Percentiles rank a stretch among this genome's conserved stretches.
Conservation (phyloP, 108 stramenopile species). For the Skeletonema marinoi region DNA sequence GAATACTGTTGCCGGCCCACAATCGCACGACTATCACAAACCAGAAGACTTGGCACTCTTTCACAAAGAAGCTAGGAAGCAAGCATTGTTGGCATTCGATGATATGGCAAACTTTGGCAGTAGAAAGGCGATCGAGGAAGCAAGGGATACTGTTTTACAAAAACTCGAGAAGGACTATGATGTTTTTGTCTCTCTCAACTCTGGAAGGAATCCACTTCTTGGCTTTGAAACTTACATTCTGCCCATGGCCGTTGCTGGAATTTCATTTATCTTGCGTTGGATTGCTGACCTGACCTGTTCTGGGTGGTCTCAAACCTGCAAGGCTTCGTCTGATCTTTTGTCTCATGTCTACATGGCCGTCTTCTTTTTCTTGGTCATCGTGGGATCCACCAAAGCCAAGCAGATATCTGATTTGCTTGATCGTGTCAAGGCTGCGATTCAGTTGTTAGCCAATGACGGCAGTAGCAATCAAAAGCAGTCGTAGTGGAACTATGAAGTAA, state of each 20-base stretch:
- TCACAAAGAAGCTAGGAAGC: constrained; percentile 54
- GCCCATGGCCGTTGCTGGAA: constrained; percentile 77
- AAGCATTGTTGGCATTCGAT: constrained; percentile 77
- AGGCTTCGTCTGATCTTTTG: constrained; percentile 73
- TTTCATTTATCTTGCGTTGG: constrained; percentile 78
- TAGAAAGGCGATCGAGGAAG: constrained; percentile 65
- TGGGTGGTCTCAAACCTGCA: constrained; percentile 70
- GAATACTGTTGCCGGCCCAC: constrained; percentile 87
- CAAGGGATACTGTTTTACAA: constrained; percentile 60
- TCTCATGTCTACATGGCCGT: constrained; percentile 83
- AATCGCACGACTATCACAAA: constrained; percentile 68
- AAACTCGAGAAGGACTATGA: constrained; percentile 72
- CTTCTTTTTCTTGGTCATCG: constrained; percentile 79
- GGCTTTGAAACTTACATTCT: constrained; percentile 90
- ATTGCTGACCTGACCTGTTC: constrained; percentile 86
- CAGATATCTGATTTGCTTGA: constrained; percentile 61
- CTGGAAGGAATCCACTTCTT: constrained; percentile 86
- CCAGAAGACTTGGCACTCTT: constrained; percentile 78
- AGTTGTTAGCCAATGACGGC: constrained; percentile 42
- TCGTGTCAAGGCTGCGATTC: constrained; percentile 56
- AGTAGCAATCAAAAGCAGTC: constrained; percentile 15
- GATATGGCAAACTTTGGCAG: constrained; percentile 94
- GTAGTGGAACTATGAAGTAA: background rate
- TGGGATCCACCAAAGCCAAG: constrained; percentile 80
- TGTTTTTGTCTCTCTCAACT: constrained; percentile 83